phyloP scores from a whole-genome alignment of 768 basidiomycete genomes.

The Auricularia heimuer region DNA sequence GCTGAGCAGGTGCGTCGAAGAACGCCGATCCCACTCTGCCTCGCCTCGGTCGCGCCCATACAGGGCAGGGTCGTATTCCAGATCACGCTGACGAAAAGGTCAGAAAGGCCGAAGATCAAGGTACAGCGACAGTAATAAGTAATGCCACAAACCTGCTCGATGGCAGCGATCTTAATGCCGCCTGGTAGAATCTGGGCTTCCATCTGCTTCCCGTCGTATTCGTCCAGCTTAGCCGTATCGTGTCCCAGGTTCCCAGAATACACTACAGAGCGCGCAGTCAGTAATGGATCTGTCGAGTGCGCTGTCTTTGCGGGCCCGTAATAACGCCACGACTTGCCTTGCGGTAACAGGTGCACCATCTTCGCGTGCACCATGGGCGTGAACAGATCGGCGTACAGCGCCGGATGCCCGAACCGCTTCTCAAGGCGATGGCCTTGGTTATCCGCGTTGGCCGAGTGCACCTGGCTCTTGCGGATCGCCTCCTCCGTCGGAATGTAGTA shows the following conservation, averaged over 20 bases:
- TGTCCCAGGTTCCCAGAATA: conserved; percentile 62
- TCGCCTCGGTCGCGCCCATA: conserved; percentile 79
- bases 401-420: conserved; percentile 92
- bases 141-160: conserved; percentile 46
- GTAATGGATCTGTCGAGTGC: too few species aligned
- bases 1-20: conserved; percentile 38
- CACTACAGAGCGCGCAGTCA: conserved; percentile 25
- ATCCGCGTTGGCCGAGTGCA: conserved; percentile 73
- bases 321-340: conserved; percentile 18
- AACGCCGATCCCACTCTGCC: conserved; percentile 78
- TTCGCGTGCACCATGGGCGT: conserved; percentile 81
- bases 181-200: conserved; percentile 66
- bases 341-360: conserved; percentile 67
- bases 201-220: conserved; percentile 71
- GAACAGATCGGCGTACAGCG: conserved; percentile 76
- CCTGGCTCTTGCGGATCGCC: conserved; percentile 63
- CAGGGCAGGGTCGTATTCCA: conserved; percentile 72
- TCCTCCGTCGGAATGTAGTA: conserved; percentile 78
- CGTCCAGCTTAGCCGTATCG: conserved; percentile 56
- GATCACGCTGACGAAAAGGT: conserved; percentile 37
- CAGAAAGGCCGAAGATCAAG: background rate
- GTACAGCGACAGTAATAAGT: conserved; percentile 7
- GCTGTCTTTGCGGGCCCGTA: background rate
- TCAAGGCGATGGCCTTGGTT: conserved; percentile 62
- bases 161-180: conserved; percentile 73